These are phyloP conservation scores for Diaporthe australafricana DNA, from an alignment of 2,329 filamentous ascomycete genomes.

Conservation along the genomic window DNA sequence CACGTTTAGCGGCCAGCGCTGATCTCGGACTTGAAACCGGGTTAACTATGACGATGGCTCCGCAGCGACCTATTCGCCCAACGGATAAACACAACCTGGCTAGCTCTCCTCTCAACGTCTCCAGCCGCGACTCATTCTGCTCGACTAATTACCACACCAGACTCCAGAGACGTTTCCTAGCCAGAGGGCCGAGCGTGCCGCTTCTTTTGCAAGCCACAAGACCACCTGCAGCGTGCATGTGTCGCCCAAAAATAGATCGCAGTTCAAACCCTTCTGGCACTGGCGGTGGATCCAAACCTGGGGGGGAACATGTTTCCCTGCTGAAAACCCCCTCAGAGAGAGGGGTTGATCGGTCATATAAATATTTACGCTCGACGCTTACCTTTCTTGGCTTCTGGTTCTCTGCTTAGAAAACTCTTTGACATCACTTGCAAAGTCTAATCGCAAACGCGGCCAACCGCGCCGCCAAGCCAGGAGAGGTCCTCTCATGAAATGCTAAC, in stretches of 20 bases:
- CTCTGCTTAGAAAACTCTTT: background rate
- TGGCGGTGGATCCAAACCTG: too few relatives aligned
- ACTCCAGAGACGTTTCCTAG: conserved; percentile 2
- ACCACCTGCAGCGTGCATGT: background rate
- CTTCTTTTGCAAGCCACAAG: background rate
- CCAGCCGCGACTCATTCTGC: conserved; percentile 19
- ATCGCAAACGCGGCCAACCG: background rate
- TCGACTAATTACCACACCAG: conserved; percentile 7
- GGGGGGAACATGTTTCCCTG: background rate
- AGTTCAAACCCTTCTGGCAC: background rate
- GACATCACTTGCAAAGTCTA: background rate
- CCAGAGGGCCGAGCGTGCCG: conserved; percentile 16
- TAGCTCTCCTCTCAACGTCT: conserved; percentile 7
- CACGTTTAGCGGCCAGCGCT: conserved; percentile 10
- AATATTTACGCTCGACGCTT: background rate
- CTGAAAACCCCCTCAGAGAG: background rate
- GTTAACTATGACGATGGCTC: conserved; percentile 5
- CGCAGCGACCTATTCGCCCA: conserved; percentile 16
- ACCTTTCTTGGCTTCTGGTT: conserved; percentile 10
- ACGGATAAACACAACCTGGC: conserved; percentile 26
- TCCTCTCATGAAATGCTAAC: background rate
- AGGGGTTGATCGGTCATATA: background rate
- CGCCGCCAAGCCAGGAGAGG: background rate
- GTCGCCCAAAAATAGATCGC: conserved; percentile 1
- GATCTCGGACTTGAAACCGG: conserved; percentile 31